Percentiles rank a stretch among this genome's conserved stretches.
Evolutionary conservation across 495 filamentous ascomycete genomes (phyloP).

Genomic region (Penicillium argentinense): DNA sequence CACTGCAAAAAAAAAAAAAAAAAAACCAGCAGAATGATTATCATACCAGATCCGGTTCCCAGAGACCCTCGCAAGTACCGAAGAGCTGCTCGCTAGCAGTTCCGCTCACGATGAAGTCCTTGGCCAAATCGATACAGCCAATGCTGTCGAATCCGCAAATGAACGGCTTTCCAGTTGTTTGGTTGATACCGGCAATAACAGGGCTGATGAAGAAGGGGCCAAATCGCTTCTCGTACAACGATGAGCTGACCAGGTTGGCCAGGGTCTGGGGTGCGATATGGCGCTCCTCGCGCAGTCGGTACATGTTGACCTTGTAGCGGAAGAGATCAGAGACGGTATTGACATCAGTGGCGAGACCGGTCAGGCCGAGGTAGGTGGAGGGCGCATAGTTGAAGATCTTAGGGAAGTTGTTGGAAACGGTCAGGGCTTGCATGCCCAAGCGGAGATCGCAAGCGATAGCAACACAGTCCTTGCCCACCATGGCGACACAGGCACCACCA

Average conservation of each 20-base stretch:
- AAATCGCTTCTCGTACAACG: slow-evolving; percentile 91
- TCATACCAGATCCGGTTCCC: slow-evolving; percentile 93
- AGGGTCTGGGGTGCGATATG: slow-evolving; percentile 91
- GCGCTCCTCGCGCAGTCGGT: slow-evolving; percentile 96
- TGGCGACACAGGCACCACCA: slow-evolving; percentile 94
- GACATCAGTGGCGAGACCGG: slow-evolving; percentile 94
- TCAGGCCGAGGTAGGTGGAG: slow-evolving; percentile 93
- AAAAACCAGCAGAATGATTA: no score
- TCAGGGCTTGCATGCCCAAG: slow-evolving; percentile 93
- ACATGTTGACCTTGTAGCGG: slow-evolving; percentile 99
- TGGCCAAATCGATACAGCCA: slow-evolving; percentile 98
- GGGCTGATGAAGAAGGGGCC: slow-evolving; percentile 95
- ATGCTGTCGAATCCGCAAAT: slow-evolving; percentile 99
- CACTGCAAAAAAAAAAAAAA: neutral
- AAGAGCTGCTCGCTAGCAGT: slow-evolving; percentile 97
- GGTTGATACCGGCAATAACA: slow-evolving; percentile 91
- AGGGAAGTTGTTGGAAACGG: slow-evolving; percentile 98
- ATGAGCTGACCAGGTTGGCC: slow-evolving; percentile 89
- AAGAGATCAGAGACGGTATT: slow-evolving; percentile 94
- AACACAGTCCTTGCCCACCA: slow-evolving; percentile 99
- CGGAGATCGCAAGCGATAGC: slow-evolving; percentile 99
- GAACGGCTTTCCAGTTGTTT: slow-evolving; percentile 88
- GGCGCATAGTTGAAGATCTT: slow-evolving; percentile 97
- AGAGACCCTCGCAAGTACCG: slow-evolving; percentile 96
- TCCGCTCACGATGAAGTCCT: slow-evolving; percentile 97